A percentile compares a stretch with the other conserved stretches of the same genome.
phyloP scores from a whole-genome alignment of 148 eudicot species.

The Beta vulgaris region DNA sequence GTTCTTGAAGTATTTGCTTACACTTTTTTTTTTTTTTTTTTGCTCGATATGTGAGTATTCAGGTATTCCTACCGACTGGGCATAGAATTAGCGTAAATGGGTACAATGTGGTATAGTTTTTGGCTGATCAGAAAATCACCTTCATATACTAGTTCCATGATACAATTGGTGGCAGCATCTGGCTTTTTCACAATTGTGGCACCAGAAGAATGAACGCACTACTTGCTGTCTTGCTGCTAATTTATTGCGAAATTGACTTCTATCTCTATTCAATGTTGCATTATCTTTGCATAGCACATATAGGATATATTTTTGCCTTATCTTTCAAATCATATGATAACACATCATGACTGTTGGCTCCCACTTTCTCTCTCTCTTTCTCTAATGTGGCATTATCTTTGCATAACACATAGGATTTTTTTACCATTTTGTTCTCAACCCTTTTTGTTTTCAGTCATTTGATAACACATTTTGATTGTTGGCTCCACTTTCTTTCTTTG shows the following conservation, averaged over 20 bases:
- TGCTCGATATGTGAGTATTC: not conserved
- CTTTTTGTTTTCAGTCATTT: not conserved
- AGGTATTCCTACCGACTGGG: not conserved
- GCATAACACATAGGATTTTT: not conserved
- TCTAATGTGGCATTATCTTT: not conserved
- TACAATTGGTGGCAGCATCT: not conserved
- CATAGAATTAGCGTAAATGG: not conserved
- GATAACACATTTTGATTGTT: conserved; percentile 11
- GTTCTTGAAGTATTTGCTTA: not conserved
- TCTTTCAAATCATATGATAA: not conserved
- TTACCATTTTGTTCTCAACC: too few relatives aligned
- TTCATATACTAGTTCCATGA: too few relatives aligned
- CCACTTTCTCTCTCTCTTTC: not conserved
- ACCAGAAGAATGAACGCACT: not conserved
- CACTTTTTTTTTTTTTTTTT: not conserved
- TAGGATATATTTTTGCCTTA: not conserved
- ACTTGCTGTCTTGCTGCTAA: not conserved
- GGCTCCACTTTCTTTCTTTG: conserved; percentile 9
- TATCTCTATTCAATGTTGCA: not conserved
- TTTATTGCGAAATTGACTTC: not conserved
- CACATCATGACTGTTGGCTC: not conserved
- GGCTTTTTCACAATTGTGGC: not conserved
- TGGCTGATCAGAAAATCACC: not conserved
- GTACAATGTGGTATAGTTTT: not conserved
- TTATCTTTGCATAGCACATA: not conserved